These are phyloP conservation scores for Trypanosoma melophagium DNA, from an alignment of 208 protist species.

Conservation along the genomic window DNA sequence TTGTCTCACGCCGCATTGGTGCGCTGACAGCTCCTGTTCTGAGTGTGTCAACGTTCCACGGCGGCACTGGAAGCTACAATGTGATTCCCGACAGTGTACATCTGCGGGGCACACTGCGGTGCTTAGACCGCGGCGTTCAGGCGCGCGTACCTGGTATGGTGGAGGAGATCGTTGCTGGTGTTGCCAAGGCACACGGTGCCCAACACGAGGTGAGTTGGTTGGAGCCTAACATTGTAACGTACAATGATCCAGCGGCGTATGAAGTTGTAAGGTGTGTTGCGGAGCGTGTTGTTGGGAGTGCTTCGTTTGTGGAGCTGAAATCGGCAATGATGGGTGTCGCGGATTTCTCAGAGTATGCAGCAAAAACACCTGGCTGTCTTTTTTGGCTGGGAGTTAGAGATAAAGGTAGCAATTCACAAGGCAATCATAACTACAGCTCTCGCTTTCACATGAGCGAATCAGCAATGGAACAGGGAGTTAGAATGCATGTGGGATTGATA, in stretches of 20 bases:
- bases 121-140: conserved; percentile 63
- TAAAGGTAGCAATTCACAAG: conserved; percentile 26
- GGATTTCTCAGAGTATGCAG: conserved; percentile 79
- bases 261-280: conserved; percentile 53
- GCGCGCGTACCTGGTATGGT: conserved; percentile 56
- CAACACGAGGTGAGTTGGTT: conserved; percentile 67
- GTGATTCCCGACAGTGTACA: conserved; percentile 71
- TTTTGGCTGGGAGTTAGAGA: conserved; percentile 64
- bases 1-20: conserved; percentile 67
- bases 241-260: conserved; percentile 74
- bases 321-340: conserved; percentile 57
- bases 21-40: conserved; percentile 60
- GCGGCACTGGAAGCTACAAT: conserved; percentile 67
- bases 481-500: conserved; percentile 64
- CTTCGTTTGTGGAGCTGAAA: conserved; percentile 45
- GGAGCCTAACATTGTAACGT: conserved; percentile 82
- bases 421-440: conserved; percentile 77
- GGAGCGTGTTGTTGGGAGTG: conserved; percentile 41
- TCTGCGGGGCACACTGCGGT: conserved; percentile 71
- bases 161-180: conserved; percentile 67
- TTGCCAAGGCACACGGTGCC: conserved; percentile 62
- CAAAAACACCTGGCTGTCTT: conserved; percentile 69
- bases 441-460: conserved; percentile 61
- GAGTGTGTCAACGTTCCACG: conserved; percentile 61
- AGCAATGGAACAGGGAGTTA: conserved; percentile 70